Evolutionary conservation across 352 stramenopile genomes (phyloP).

Genomic region (Phytophthora idaei): DNA sequence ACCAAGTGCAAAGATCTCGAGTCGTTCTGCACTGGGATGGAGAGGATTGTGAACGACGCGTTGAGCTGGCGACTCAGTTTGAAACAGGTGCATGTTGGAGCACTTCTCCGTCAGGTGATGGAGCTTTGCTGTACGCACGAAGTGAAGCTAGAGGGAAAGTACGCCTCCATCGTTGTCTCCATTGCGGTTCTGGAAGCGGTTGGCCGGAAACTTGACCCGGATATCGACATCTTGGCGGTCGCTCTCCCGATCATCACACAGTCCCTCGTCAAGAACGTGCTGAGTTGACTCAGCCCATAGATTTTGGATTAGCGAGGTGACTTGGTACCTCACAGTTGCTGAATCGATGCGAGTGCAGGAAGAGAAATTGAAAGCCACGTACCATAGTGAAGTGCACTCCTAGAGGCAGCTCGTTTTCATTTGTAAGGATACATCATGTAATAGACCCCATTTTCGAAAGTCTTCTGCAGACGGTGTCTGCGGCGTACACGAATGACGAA

Average conservation of each 20-base stretch:
- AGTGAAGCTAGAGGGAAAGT: slow-evolving; percentile 94
- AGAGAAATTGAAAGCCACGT: slow-evolving; percentile 8
- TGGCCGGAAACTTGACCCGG: slow-evolving; percentile 88
- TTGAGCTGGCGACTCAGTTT: slow-evolving; percentile 68
- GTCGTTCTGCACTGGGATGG: slow-evolving; percentile 76
- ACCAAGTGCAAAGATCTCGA: slow-evolving; percentile 72
- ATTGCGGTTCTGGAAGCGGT: slow-evolving; percentile 95
- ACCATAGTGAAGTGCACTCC: slow-evolving; percentile 3
- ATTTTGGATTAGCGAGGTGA: not conserved
- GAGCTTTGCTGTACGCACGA: slow-evolving; percentile 93
- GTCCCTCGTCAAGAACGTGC: slow-evolving; percentile 86
- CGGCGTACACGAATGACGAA: slow-evolving; percentile 8
- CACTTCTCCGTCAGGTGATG: slow-evolving; percentile 75
- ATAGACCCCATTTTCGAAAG: slow-evolving; percentile 11
- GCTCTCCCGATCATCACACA: slow-evolving; percentile 94
- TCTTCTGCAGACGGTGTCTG: not conserved
- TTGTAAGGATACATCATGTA: slow-evolving; percentile 22
- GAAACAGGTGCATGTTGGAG: slow-evolving; percentile 78
- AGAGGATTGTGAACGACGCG: slow-evolving; percentile 72
- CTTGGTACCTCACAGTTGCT: not conserved
- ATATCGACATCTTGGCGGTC: slow-evolving; percentile 89
- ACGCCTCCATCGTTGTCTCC: slow-evolving; percentile 94
- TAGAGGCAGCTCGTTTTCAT: slow-evolving; percentile 1
- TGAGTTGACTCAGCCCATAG: slow-evolving; percentile 29
- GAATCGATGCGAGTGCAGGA: slow-evolving; percentile 5